Evolutionary conservation across 2,329 filamentous ascomycete genomes (phyloP).

Genomic region (Fusarium tricinctum): DNA sequence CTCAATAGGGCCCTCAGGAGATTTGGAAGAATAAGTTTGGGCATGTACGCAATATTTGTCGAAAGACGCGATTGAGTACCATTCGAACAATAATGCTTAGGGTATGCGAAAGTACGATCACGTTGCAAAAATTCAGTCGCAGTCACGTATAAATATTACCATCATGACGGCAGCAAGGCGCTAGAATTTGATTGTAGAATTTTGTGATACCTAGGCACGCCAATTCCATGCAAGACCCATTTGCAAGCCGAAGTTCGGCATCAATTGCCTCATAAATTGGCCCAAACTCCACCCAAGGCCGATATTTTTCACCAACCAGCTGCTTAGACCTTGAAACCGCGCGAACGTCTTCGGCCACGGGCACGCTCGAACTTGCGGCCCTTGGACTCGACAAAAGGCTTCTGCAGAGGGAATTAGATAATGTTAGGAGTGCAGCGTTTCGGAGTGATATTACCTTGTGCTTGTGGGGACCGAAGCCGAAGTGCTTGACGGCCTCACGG

Average conservation of each 20-base stretch:
- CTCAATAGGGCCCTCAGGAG: constrained; percentile 29
- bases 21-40: constrained; percentile 5
- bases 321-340: constrained; percentile 99
- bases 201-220: constrained; percentile 64
- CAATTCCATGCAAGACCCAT: constrained; percentile 60
- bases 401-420: constrained; percentile 69
- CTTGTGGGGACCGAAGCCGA: constrained; percentile 97
- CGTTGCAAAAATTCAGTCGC: background rate
- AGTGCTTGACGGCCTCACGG: constrained; percentile 98
- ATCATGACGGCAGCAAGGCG: constrained; percentile 46
- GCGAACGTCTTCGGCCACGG: constrained; percentile 97
- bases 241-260: constrained; percentile 52
- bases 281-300: constrained; percentile 49
- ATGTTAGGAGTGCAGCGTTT: background rate
- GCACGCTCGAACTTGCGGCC: constrained; percentile 99
- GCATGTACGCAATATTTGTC: background rate
- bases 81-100: background rate
- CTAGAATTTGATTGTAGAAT: constrained; percentile 53
- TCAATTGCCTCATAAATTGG: constrained; percentile 50
- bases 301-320: constrained; percentile 45
- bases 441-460: constrained; percentile 79
- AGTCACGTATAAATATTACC: constrained; percentile 38
- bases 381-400: constrained; percentile 98
- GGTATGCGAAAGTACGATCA: background rate
- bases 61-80: background rate